Base-by-base conservation (phyloP, 495 filamentous ascomycete species). In the Pseudevernia furfuracea region DNA sequence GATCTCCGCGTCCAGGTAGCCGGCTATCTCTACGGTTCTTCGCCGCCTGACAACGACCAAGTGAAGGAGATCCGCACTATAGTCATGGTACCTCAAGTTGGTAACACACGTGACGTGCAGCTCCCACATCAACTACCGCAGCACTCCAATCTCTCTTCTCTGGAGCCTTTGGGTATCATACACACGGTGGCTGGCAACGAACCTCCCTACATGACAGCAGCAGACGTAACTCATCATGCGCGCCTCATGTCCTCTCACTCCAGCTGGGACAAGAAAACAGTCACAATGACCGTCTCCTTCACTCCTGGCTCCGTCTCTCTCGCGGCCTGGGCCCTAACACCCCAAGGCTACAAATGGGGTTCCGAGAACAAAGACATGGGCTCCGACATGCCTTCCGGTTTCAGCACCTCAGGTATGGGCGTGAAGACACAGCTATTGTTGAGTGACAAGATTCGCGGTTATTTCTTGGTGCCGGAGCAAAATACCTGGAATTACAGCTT, bases 401-500 rank as follows among this genome's bases (percentile, higher is more conserved):
- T 99, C 82, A 85, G 85, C 46, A 95, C 91, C 44, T 84, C 80
- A 59, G 64, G 61, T 0, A 95, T 96, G 87, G 94, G 92, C 62
- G 88, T 95, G 77, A 97, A 97, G 79, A 91, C 92, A 65, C 94
- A 97, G 78, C 75, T 99, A 55, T 78, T 97, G 55, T 82, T 99
- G 63, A 92, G 87, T 69, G 92, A 97, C 74, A 89, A 89, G 74
- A 93, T 96, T 69, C 84, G 89, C 69, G 95, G 95, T 34, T 96
- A 90, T 77, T 97, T 97, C 84, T 77, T 99, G 65, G 91, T 96
- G 21, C 95, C 95, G 19, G 95, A 97, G 66, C 60, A 86, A 38
- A 87, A 87, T 55, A 81, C 89, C 32, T 99, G 95, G 95, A 99
- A 99, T 76, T 99, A 96, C 75, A 94, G 89, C 74, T 97, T 97